Evolutionary conservation across 768 basidiomycete species (phyloP).

Genomic region (Suillus variegatus): DNA sequence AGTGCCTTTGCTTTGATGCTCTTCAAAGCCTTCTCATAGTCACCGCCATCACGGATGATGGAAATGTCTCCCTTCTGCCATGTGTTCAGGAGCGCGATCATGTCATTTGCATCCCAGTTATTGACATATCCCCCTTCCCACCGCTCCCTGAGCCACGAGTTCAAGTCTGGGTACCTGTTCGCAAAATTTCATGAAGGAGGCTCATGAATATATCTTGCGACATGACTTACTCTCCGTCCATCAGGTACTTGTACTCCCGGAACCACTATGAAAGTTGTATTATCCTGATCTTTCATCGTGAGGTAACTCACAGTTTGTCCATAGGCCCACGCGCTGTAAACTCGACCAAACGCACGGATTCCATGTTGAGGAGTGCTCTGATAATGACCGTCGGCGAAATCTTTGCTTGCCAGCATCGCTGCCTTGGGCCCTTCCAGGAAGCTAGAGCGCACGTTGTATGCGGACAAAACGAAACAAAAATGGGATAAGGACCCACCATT

Average conservation of each 20-base stretch:
- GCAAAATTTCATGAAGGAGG: background rate
- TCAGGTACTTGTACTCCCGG: constrained; percentile 46
- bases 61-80: constrained; percentile 59
- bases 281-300: background rate
- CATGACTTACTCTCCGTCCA: constrained; percentile 39
- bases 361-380: constrained; percentile 47
- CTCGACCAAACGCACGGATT: constrained; percentile 58
- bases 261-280: constrained; percentile 46
- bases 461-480: no score
- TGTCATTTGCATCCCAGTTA: constrained; percentile 58
- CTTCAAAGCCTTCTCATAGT: constrained; percentile 42
- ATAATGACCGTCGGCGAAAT: constrained; percentile 58
- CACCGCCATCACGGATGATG: constrained; percentile 43
- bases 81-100: constrained; percentile 49
- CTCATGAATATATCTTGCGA: background rate
- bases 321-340: constrained; percentile 62
- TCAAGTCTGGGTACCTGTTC: constrained; percentile 46
- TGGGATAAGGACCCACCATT: constrained; percentile 39
- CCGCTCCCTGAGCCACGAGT: constrained; percentile 49
- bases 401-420: constrained; percentile 53
- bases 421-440: constrained; percentile 63
- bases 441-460: constrained; percentile 30
- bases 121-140: constrained; percentile 51
- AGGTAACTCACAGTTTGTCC: constrained; percentile 48
- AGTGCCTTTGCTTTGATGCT: constrained; percentile 52